phyloP scores from a whole-genome alignment of 2,329 filamentous ascomycete species.

The Remersonia thermophila region DNA sequence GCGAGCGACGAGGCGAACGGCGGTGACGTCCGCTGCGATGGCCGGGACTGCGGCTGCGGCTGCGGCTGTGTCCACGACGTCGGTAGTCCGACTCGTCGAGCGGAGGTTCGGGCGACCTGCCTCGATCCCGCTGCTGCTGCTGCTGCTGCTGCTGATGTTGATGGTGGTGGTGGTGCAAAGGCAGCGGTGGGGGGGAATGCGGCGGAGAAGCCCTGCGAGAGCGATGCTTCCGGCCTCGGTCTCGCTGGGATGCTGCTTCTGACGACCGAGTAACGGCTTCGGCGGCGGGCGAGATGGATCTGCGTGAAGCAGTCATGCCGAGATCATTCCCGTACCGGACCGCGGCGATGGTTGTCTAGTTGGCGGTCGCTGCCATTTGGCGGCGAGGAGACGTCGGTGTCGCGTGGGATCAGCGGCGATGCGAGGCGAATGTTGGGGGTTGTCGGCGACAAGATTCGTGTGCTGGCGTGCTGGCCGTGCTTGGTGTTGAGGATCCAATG shows the following conservation, averaged over 20 bases:
- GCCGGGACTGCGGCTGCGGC: slow-evolving; percentile 13
- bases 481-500: no score
- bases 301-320: slow-evolving; percentile 24
- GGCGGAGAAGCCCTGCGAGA: slow-evolving; percentile 9
- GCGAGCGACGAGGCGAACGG: slow-evolving; percentile 10
- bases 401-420: not conserved
- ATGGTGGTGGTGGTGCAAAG: no score
- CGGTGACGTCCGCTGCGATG: slow-evolving; percentile 8
- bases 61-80: slow-evolving; percentile 8
- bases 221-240: slow-evolving; percentile 22
- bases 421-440: slow-evolving; percentile 11
- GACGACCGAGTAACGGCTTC: slow-evolving; percentile 7
- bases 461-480: no score
- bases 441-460: slow-evolving; percentile 19
- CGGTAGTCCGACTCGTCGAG: slow-evolving; percentile 5
- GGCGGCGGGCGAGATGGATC: slow-evolving; percentile 17
- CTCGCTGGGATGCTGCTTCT: slow-evolving; percentile 21
- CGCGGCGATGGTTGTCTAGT: slow-evolving; percentile 23
- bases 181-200: no score
- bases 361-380: slow-evolving; percentile 27
- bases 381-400: slow-evolving; percentile 23
- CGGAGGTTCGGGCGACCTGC: slow-evolving; percentile 9
- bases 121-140: slow-evolving; percentile 6
- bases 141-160: no score
- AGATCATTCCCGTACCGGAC: slow-evolving; percentile 24